Percentiles rank a stretch among this genome's conserved stretches.
These are phyloP conservation scores for Macrolepiota albuminosa DNA, from an alignment of 768 basidiomycete species.

Conservation along the genomic window DNA sequence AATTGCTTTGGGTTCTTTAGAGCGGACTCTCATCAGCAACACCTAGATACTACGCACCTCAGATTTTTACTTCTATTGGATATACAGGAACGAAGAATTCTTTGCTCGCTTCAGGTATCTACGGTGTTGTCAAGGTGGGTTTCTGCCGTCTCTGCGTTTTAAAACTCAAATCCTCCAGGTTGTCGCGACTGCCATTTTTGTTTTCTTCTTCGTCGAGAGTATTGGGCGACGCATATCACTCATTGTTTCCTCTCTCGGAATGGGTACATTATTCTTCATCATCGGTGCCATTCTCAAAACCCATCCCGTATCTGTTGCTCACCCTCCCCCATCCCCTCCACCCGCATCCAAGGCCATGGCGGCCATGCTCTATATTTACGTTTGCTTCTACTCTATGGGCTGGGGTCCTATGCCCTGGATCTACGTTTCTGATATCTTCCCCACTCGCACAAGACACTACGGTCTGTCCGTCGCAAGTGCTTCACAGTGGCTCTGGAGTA, in stretches of 20 bases:
- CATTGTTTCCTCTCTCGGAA: constrained; percentile 69
- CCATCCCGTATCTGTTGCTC: constrained; percentile 39
- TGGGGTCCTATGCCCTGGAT: constrained; percentile 65
- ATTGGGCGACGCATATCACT: constrained; percentile 70
- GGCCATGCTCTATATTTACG: constrained; percentile 81
- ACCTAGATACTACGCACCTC: constrained; percentile 65
- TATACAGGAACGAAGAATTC: constrained; percentile 54
- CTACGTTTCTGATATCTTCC: constrained; percentile 82
- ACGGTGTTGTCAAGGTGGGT: constrained; percentile 28
- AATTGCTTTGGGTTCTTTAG: neutral
- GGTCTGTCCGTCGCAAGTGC: constrained; percentile 72
- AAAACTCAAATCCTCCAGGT: constrained; percentile 19
- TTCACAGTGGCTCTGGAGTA: constrained; percentile 82
- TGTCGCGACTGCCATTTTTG: constrained; percentile 59
- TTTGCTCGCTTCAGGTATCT: constrained; percentile 70
- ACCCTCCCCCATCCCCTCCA: constrained; percentile 28
- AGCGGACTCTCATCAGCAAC: neutral
- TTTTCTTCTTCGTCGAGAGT: constrained; percentile 63
- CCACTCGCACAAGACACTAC: constrained; percentile 77
- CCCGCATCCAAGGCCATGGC: constrained; percentile 78
- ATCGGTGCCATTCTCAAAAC: constrained; percentile 82
- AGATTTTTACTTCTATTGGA: constrained; percentile 71
- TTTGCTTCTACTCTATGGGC: constrained; percentile 85
- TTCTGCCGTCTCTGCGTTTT: too few species aligned
- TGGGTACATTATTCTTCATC: constrained; percentile 79